These are phyloP conservation scores for Rubia occidens DNA, from an alignment of 305 asterid genomes.

Conservation along the genomic window DNA sequence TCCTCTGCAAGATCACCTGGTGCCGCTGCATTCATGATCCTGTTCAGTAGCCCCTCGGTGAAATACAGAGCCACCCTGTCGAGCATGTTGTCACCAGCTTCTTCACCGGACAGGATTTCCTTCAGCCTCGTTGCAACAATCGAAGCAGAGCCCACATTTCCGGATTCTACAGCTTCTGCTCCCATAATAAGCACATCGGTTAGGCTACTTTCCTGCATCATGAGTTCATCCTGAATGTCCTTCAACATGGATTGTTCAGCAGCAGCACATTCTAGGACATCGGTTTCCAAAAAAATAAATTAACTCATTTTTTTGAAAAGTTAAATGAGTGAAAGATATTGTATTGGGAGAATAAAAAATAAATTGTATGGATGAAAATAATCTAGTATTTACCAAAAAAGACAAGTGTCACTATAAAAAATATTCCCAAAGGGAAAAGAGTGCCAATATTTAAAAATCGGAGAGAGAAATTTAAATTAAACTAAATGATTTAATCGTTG, in stretches of 20 bases:
- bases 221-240: conserved; percentile 21
- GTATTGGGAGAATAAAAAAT: no score
- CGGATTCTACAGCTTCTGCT: conserved; percentile 33
- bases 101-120: conserved; percentile 18
- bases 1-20: not conserved
- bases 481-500: no score
- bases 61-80: conserved; percentile 30
- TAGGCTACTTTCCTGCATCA: conserved; percentile 26
- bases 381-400: no score
- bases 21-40: conserved; percentile 3
- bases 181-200: conserved; percentile 28
- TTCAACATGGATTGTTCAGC: conserved; percentile 9
- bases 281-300: no score
- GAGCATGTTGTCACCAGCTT: conserved; percentile 17
- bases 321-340: no score
- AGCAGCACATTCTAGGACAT: conserved; percentile 1
- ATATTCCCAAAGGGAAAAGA: no score
- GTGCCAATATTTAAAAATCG: no score
- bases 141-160: conserved; percentile 25
- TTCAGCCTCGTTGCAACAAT: conserved; percentile 22
- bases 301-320: no score
- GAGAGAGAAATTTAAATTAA: no score
- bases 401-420: no score
- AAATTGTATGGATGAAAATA: no score
- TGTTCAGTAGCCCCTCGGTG: conserved; percentile 25